Conservation (phyloP, 768 basidiomycete genomes). For the Tulasnella sp. region DNA sequence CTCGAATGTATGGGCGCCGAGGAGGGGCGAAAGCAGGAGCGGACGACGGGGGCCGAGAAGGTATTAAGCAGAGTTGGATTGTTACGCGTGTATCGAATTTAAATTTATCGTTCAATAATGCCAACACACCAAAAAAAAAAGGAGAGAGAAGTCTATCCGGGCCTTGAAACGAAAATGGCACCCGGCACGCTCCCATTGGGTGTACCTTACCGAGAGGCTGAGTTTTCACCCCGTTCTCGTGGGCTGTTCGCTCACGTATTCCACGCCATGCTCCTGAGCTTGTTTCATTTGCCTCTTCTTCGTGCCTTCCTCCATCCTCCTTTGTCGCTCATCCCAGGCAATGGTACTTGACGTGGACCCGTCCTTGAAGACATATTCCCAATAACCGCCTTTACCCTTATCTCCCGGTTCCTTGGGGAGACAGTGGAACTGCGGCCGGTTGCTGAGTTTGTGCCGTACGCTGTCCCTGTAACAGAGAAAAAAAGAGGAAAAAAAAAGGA, state of each 20-base stretch:
- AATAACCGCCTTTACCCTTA: neutral
- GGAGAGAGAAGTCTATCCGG: neutral
- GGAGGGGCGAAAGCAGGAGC: too few species aligned
- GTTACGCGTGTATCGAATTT: neutral
- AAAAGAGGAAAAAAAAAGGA: neutral
- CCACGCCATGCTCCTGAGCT: neutral
- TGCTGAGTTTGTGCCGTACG: constrained; percentile 4
- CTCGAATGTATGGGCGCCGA: neutral
- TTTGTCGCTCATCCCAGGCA: neutral
- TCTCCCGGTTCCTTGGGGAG: constrained; percentile 6
- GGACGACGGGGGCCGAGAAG: neutral
- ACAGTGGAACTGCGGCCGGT: neutral
- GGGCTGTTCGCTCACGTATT: neutral
- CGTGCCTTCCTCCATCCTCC: neutral
- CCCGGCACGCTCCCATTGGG: neutral
- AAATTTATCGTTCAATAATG: neutral
- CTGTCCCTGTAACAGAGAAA: neutral
- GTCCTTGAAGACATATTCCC: neutral
- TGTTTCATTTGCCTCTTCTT: constrained; percentile 1
- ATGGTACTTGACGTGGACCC: neutral
- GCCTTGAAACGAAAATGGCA: neutral
- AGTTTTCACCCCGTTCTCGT: neutral
- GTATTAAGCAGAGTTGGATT: neutral
- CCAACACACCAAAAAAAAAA: neutral
- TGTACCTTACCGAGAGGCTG: neutral